phyloP scores from a whole-genome alignment of 2,329 filamentous ascomycete species.

The Colletotrichum viniferum region DNA sequence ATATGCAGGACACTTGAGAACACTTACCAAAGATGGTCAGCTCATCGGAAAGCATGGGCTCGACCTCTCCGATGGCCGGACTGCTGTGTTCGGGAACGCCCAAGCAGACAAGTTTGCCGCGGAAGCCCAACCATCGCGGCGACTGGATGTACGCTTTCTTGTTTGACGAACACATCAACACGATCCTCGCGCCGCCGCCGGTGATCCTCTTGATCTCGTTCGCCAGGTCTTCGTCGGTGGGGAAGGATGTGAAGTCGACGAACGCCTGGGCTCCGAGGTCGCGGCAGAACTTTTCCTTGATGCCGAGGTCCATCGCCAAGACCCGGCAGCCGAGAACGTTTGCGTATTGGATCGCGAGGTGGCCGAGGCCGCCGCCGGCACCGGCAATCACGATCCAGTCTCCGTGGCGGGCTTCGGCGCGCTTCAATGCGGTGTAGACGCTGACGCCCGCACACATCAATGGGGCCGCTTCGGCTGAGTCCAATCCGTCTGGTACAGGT shows the following conservation, averaged over 20 bases:
- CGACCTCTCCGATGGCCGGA: constrained; percentile 1
- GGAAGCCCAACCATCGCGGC: constrained; percentile 28
- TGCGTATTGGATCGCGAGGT: constrained; percentile 33
- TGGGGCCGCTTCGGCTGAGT: constrained; percentile 50
- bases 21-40: constrained; percentile 18
- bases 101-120: constrained; percentile 32
- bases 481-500: constrained; percentile 41
- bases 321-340: constrained; percentile 31
- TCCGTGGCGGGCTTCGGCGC: constrained; percentile 22
- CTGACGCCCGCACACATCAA: constrained; percentile 73
- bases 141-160: constrained; percentile 26
- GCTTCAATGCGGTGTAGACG: constrained; percentile 60
- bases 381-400: constrained; percentile 32
- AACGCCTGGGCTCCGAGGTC: constrained; percentile 29
- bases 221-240: constrained; percentile 3
- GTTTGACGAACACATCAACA: constrained; percentile 27
- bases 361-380: constrained; percentile 34
- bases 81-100: constrained; percentile 25
- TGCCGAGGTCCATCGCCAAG: constrained; percentile 30
- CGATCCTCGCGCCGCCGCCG: constrained; percentile 24
- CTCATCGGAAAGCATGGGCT: constrained; percentile 11
- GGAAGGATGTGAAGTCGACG: constrained; percentile 27
- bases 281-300: constrained; percentile 27
- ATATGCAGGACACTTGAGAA: not conserved
- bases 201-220: constrained; percentile 18